Percentiles rank a stretch among this genome's conserved stretches.
These are phyloP conservation scores for Ceratocystis huliohia DNA, from an alignment of 2,329 filamentous ascomycete genomes.

Conservation along the genomic window DNA sequence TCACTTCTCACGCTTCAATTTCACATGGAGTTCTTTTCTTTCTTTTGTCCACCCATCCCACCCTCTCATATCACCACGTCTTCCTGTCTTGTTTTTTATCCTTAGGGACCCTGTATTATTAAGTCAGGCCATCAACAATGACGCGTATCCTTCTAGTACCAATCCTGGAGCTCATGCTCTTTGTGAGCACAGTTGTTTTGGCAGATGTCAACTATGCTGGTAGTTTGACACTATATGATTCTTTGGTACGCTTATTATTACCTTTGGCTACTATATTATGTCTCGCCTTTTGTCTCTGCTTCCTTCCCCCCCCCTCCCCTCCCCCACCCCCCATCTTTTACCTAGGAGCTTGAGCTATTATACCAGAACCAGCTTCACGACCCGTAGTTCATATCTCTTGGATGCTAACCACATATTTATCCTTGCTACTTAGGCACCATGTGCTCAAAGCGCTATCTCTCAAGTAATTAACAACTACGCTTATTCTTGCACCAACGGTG, in stretches of 20 bases:
- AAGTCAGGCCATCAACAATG: not conserved
- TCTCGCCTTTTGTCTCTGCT: conserved; percentile 13
- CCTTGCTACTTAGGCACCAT: conserved; percentile 34
- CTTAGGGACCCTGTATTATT: not conserved
- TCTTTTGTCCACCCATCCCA: too few relatives aligned
- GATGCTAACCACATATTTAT: not conserved
- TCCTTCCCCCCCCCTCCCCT: not conserved
- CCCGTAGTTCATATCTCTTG: not conserved
- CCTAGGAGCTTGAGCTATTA: too few relatives aligned
- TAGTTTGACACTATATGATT: conserved; percentile 33
- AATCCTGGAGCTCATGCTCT: not conserved
- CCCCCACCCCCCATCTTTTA: not conserved
- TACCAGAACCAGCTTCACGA: not conserved
- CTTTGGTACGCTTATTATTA: conserved; percentile 28
- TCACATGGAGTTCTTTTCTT: too few relatives aligned
- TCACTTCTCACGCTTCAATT: too few relatives aligned
- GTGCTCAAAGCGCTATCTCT: conserved; percentile 35
- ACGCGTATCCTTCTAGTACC: not conserved
- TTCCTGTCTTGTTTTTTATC: not conserved
- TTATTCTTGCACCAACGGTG: conserved; percentile 31
- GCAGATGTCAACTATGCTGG: conserved; percentile 33
- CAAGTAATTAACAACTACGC: conserved; percentile 35
- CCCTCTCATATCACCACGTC: too few relatives aligned
- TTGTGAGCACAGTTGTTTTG: not conserved
- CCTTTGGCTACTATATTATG: not conserved